Percentiles rank a stretch among this genome's conserved stretches.
These are phyloP conservation scores for Westerdykella ornata DNA, from an alignment of 2,329 filamentous ascomycete genomes.

Conservation along the genomic window DNA sequence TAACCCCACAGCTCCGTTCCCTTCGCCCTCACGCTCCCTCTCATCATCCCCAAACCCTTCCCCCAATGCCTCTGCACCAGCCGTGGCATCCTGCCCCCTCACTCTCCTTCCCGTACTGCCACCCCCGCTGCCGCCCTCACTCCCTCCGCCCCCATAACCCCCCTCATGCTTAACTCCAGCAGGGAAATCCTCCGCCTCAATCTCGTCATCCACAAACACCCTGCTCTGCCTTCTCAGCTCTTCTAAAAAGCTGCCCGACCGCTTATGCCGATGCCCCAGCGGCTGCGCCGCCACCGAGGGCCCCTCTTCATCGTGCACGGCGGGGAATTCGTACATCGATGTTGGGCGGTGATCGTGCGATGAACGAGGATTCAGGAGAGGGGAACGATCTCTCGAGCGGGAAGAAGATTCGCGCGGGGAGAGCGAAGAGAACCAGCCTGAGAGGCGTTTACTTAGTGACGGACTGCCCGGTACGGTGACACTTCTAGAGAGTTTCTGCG, in stretches of 20 bases:
- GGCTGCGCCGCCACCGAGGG: slow-evolving; percentile 2
- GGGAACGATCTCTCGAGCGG: slow-evolving; percentile 3
- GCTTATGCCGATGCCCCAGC: slow-evolving; percentile 8
- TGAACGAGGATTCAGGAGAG: slow-evolving; percentile 10
- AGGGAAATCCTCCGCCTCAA: slow-evolving; percentile 14
- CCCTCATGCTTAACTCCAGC: slow-evolving; percentile 2
- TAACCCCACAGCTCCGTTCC: no score
- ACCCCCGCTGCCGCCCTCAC: not conserved
- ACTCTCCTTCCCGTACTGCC: slow-evolving; percentile 2
- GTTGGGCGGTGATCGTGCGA: slow-evolving; percentile 24
- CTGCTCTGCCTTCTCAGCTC: slow-evolving; percentile 43
- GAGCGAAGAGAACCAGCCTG: slow-evolving; percentile 35
- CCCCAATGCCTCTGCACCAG: no score
- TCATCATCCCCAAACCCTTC: no score
- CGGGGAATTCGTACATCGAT: slow-evolving; percentile 35
- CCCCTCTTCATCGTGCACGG: slow-evolving; percentile 18
- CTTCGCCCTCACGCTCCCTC: not conserved
- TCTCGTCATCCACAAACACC: slow-evolving; percentile 43
- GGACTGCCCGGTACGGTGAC: slow-evolving; percentile 22
- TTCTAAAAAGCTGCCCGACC: slow-evolving; percentile 34
- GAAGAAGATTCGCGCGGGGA: slow-evolving; percentile 12
- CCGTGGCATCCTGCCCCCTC: no score
- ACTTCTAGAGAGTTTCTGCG: not conserved
- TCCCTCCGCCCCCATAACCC: not conserved
- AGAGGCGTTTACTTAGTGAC: slow-evolving; percentile 25